These are phyloP conservation scores for Arthromyces matolae DNA, from an alignment of 768 basidiomycete species.

Conservation along the genomic window DNA sequence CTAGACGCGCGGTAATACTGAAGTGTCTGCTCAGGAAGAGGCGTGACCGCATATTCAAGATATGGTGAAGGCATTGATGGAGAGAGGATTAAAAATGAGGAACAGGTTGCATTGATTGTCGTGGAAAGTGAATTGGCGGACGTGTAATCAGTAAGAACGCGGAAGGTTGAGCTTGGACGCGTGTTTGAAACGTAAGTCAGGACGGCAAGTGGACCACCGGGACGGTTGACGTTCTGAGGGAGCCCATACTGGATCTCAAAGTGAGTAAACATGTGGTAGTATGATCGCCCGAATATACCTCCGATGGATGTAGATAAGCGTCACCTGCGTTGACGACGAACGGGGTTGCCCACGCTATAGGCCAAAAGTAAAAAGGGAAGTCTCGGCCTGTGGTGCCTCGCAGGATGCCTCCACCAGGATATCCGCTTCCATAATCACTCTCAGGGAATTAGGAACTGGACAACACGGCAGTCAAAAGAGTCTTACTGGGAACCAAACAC, in stretches of 20 bases:
- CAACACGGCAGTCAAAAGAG: neutral
- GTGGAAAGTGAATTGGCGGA: conserved; percentile 2
- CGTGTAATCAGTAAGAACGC: conserved; percentile 7
- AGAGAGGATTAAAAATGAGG: neutral
- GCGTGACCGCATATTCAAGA: neutral
- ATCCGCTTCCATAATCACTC: conserved; percentile 12
- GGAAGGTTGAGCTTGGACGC: conserved; percentile 3
- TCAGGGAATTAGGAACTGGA: neutral
- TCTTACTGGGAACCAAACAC: conserved; percentile 10
- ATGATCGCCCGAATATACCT: conserved; percentile 3
- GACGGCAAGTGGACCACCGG: conserved; percentile 7
- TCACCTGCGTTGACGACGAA: neutral
- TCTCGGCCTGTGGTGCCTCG: conserved; percentile 7
- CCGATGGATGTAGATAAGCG: conserved; percentile 5
- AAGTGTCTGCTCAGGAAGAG: conserved; percentile 49
- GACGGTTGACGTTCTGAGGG: conserved; percentile 8
- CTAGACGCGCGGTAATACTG: conserved; percentile 68
- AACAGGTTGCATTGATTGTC: neutral
- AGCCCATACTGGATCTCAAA: conserved; percentile 8
- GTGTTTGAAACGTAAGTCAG: conserved; percentile 4
- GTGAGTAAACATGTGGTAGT: neutral
- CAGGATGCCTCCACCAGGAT: conserved; percentile 1
- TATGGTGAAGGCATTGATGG: conserved; percentile 1
- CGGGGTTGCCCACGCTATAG: conserved; percentile 2
- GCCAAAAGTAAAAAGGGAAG: conserved; percentile 17